Conservation (phyloP, 148 eudicot genomes). For the Spergularia bocconei region DNA sequence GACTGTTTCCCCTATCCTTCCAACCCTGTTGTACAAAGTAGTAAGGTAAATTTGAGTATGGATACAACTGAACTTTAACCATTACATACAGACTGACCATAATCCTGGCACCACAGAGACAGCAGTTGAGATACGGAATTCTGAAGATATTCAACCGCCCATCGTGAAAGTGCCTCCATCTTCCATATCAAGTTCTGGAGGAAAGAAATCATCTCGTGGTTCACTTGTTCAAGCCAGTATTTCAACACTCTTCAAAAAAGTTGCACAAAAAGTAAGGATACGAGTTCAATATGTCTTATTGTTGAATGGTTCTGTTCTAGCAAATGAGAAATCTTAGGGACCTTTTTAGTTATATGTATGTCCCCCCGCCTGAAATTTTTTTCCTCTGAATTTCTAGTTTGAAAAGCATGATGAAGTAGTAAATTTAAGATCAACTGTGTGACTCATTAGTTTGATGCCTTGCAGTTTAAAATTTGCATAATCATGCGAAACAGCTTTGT, state of each 20-base stretch:
- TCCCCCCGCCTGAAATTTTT: not conserved
- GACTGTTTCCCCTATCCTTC: not conserved
- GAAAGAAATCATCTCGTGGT: constrained; percentile 30
- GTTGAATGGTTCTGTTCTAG: not conserved
- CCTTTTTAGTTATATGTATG: too few species aligned
- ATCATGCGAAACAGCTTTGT: too few species aligned
- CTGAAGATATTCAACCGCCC: constrained; percentile 22
- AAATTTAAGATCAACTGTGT: too few species aligned
- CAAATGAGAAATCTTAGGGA: not conserved
- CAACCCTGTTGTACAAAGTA: not conserved
- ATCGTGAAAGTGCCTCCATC: constrained; percentile 27
- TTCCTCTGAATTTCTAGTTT: not conserved
- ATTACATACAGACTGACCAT: constrained; percentile 36
- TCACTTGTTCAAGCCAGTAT: constrained; percentile 75
- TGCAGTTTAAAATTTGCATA: too few species aligned
- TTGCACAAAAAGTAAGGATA: constrained; percentile 53
- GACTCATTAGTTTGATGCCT: too few species aligned
- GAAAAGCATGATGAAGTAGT: too few species aligned
- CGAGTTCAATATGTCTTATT: constrained; percentile 4
- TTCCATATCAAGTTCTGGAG: constrained; percentile 24
- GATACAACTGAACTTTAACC: constrained; percentile 36
- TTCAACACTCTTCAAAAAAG: constrained; percentile 78
- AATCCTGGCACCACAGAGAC: constrained; percentile 37
- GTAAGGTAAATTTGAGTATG: not conserved
- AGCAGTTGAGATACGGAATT: constrained; percentile 21